Percentiles rank a stretch among this genome's conserved stretches.
phyloP scores from a whole-genome alignment of 2,329 filamentous ascomycete species.

The Curvularia spicifera region DNA sequence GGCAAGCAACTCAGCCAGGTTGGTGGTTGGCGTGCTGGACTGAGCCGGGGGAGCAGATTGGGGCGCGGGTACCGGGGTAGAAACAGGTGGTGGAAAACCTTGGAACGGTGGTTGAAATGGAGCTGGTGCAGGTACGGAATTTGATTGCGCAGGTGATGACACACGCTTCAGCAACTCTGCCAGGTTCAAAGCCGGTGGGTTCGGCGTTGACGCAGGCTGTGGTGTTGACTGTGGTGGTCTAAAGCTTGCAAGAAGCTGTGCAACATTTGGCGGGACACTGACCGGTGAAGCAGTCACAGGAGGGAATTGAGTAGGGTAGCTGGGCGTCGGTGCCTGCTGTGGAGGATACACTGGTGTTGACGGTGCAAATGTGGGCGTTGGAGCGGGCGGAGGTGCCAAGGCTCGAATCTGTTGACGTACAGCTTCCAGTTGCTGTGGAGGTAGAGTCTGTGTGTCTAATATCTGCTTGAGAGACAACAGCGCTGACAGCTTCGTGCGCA shows the following conservation, averaged over 20 bases:
- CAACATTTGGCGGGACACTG: slow-evolving; percentile 35
- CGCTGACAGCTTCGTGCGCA: slow-evolving; percentile 81
- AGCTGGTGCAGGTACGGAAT: slow-evolving; percentile 31
- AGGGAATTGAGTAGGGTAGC: slow-evolving; percentile 28
- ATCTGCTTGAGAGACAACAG: slow-evolving; percentile 84
- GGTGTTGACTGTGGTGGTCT: slow-evolving; percentile 31
- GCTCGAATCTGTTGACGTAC: slow-evolving; percentile 85
- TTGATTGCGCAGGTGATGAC: slow-evolving; percentile 36
- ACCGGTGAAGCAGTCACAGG: slow-evolving; percentile 27
- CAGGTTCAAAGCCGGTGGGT: slow-evolving; percentile 33
- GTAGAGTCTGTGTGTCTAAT: slow-evolving; percentile 77
- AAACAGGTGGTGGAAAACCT: slow-evolving; percentile 28
- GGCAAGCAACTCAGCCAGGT: slow-evolving; percentile 43
- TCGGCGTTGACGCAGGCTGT: slow-evolving; percentile 28
- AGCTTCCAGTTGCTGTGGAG: slow-evolving; percentile 79
- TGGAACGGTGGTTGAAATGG: slow-evolving; percentile 41
- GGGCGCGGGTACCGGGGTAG: slow-evolving; percentile 31
- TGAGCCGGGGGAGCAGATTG: slow-evolving; percentile 33
- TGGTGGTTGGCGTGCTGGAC: slow-evolving; percentile 34
- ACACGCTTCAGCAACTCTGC: slow-evolving; percentile 41
- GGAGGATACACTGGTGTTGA: slow-evolving; percentile 40
- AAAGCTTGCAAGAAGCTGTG: slow-evolving; percentile 40
- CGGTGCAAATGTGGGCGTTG: slow-evolving; percentile 45
- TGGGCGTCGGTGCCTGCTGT: slow-evolving; percentile 30
- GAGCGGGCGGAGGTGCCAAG: slow-evolving; percentile 67